These are phyloP conservation scores for Malassezia brasiliensis DNA, from an alignment of 1,284 basidiomycete species.

Conservation along the genomic window DNA sequence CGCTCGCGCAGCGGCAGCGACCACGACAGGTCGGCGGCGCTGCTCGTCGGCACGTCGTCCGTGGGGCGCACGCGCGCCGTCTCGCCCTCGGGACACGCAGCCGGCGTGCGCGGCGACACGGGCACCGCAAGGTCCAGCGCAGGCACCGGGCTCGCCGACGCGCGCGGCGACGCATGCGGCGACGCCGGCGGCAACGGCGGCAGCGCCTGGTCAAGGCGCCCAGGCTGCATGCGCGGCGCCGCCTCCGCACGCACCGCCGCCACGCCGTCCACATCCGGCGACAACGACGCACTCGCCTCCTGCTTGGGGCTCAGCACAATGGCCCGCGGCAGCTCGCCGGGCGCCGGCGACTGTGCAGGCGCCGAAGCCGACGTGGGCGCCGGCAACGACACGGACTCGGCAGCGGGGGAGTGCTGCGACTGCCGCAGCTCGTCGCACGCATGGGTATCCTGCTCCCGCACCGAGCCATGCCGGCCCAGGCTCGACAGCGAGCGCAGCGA, in stretches of 20 bases:
- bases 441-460: background rate
- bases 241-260: background rate
- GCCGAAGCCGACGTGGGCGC: too few relatives aligned
- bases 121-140: background rate
- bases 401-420: too few relatives aligned
- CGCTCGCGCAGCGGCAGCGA: background rate
- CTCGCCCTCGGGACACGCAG: background rate
- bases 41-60: background rate
- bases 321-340: background rate
- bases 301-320: background rate
- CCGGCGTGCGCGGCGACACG: background rate
- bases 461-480: background rate
- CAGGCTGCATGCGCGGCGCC: too few relatives aligned
- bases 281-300: background rate
- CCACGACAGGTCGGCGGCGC: background rate
- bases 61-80: background rate
- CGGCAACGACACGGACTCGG: too few relatives aligned
- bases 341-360: background rate
- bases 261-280: background rate
- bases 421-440: too few relatives aligned
- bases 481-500: slow-evolving; percentile 15
- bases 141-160: background rate
- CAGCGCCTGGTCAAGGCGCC: background rate
- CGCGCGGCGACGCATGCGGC: background rate
- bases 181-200: background rate